Evolutionary conservation across 2,329 filamentous ascomycete species (phyloP).

Genomic region (Akanthomyces muscarius): DNA sequence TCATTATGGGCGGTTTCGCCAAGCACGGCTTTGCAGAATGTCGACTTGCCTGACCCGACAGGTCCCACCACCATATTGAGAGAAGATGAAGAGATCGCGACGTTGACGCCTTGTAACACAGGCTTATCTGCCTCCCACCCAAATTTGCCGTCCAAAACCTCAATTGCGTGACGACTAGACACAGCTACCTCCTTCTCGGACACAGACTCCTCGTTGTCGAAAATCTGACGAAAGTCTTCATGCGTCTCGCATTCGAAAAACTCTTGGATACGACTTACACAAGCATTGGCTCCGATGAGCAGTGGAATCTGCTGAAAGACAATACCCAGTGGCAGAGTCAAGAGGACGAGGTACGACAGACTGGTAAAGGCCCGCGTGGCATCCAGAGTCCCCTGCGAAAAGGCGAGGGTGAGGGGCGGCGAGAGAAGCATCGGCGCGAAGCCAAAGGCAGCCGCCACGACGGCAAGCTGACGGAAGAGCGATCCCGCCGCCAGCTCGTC

Average conservation of each 20-base stretch:
- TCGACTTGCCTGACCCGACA: constrained; percentile 29
- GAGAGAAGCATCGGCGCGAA: constrained; percentile 30
- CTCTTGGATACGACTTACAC: constrained; percentile 17
- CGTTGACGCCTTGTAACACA: constrained; percentile 22
- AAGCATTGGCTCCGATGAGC: constrained; percentile 12
- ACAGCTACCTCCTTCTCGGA: background rate
- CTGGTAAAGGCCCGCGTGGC: constrained; percentile 23
- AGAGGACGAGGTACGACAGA: constrained; percentile 22
- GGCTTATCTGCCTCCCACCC: constrained; percentile 25
- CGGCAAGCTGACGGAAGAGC: constrained; percentile 19
- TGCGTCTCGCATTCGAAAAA: constrained; percentile 17
- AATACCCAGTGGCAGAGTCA: constrained; percentile 17
- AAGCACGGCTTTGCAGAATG: constrained; percentile 2
- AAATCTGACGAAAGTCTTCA: constrained; percentile 15
- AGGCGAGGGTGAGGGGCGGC: constrained; percentile 24
- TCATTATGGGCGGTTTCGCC: background rate
- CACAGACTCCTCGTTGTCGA: constrained; percentile 1
- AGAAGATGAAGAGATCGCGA: constrained; percentile 18
- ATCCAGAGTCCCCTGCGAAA: constrained; percentile 20
- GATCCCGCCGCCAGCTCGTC: constrained; percentile 22
- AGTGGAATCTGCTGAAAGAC: constrained; percentile 18
- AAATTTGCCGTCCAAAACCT: constrained; percentile 18
- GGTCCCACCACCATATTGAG: constrained; percentile 37
- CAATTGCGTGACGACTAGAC: background rate
- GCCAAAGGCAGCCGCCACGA: constrained; percentile 22